Percentiles rank a stretch among this genome's conserved stretches.
phyloP scores from a whole-genome alignment of 2,329 filamentous ascomycete species.

The Neofusicoccum ribis region DNA sequence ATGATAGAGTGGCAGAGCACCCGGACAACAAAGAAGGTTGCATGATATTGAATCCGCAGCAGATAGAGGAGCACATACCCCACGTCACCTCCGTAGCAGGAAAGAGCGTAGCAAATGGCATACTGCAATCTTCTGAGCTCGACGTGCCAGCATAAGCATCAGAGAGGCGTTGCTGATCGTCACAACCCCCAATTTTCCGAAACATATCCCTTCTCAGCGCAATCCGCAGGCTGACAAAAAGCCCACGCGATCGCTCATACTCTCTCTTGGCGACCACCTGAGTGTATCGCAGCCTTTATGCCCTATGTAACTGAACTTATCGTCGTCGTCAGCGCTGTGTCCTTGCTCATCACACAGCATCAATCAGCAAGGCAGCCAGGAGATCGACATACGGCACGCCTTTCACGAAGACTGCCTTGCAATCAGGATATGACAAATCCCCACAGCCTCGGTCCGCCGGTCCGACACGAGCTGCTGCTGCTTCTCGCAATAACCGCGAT shows the following conservation, averaged over 20 bases:
- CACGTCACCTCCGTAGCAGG: too few species aligned
- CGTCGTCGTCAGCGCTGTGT: not conserved
- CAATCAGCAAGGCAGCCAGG: too few species aligned
- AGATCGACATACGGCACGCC: too few species aligned
- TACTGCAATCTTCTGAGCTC: too few species aligned
- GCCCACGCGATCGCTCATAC: not conserved
- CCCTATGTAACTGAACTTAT: not conserved
- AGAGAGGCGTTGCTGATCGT: not conserved
- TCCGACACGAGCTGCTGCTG: not conserved
- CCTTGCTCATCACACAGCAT: not conserved
- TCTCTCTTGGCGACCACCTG: not conserved
- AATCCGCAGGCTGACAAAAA: not conserved
- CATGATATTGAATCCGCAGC: too few species aligned
- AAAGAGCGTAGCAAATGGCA: too few species aligned
- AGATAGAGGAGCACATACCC: too few species aligned
- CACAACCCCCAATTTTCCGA: conserved; percentile 1
- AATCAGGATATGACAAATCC: not conserved
- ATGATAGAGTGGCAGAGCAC: too few species aligned
- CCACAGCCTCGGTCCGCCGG: not conserved
- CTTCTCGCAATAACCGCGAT: not conserved
- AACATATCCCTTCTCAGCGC: not conserved
- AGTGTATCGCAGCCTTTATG: not conserved
- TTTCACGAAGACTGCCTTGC: too few species aligned
- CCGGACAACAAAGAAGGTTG: too few species aligned
- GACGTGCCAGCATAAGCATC: not conserved